Evolutionary conservation across 202 grass and related monocot species (phyloP), one percentile per base, ranked within the genome.

Genomic region (Digitaria exilis): DNA sequence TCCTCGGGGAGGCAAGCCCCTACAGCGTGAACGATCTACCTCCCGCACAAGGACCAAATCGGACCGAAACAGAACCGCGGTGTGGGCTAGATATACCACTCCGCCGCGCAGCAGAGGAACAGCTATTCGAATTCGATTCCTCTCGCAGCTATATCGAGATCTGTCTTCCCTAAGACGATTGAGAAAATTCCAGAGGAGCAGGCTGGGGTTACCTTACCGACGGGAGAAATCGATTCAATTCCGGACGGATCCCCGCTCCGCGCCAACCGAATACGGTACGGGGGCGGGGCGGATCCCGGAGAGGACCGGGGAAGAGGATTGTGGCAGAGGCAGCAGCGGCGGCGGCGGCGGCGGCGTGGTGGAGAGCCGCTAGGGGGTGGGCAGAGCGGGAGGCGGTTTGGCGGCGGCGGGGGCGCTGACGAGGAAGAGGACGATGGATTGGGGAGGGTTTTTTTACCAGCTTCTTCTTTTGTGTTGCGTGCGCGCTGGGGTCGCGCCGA

Each of bases 121-220:
- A 51, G 19, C 18, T 7, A 2, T 50, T 34, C 11, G 4, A 50
- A 73, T 73, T 73, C 3, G 46, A 73, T 52, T 13, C 17, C 69
- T 32, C n/a, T n/a, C 17, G 4, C 3, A 30, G 45, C 28, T 73
- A 4, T 4, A 34, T 10, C 9, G 70, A 52, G 46, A n/a, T 73
- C 70, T 32, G 4, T 4, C 70, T 14, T 16, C 32, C 28, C 28
- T 10, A 31, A 73, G 34, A 4, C 30, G 28, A 31, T 34, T 4
- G 46, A 34, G 18, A 73, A 71, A 73, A 52, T 60, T 73, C 17
- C 46, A 11, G n/a, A 46, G 18, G 48, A 21, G 44, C 44, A n/a
- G 13, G 70, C 9, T 73, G 32, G 26, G 70, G 46, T 73, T 52
- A n/a, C 46, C 70, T 51, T 73, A 73, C 70, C 70, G 45, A 32